Percentiles rank a stretch among this genome's conserved stretches.
These are phyloP conservation scores for Phytopythium cucurbitacearum DNA, from an alignment of 352 stramenopile genomes.

Conservation along the genomic window DNA sequence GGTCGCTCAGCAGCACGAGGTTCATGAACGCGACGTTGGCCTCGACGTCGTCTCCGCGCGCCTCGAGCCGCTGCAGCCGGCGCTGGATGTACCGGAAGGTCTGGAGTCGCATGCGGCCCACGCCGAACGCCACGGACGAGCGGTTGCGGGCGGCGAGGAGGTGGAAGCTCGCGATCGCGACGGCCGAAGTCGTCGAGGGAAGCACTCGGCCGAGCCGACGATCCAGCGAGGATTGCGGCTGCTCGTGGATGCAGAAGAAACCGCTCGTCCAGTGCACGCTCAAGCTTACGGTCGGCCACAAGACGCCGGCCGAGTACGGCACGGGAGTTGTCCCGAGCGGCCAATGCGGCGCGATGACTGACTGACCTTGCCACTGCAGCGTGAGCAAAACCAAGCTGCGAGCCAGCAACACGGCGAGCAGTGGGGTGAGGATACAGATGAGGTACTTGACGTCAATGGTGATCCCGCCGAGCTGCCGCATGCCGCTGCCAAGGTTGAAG, in stretches of 20 bases:
- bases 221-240: not conserved
- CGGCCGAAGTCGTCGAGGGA: not conserved
- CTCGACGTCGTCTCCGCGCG: conserved; percentile 15
- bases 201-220: not conserved
- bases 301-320: conserved; percentile 10
- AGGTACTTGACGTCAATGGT: conserved; percentile 32
- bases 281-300: conserved; percentile 11
- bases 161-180: not conserved
- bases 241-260: conserved; percentile 10
- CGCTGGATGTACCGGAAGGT: conserved; percentile 19
- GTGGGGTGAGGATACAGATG: not conserved
- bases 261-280: conserved; percentile 13
- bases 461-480: conserved; percentile 15
- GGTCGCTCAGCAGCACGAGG: conserved; percentile 33
- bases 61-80: conserved; percentile 20
- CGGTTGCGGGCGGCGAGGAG: not conserved
- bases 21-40: conserved; percentile 35
- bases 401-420: no score
- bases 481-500: conserved; percentile 14
- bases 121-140: not conserved
- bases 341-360: not conserved
- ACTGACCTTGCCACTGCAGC: not conserved
- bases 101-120: conserved; percentile 1
- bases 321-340: conserved; percentile 7
- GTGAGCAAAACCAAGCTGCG: no score